A percentile compares a stretch with the other conserved stretches of the same genome.
These are phyloP conservation scores for Melastoma malabathricum DNA, from an alignment of 345 rosid species.

Conservation along the genomic window DNA sequence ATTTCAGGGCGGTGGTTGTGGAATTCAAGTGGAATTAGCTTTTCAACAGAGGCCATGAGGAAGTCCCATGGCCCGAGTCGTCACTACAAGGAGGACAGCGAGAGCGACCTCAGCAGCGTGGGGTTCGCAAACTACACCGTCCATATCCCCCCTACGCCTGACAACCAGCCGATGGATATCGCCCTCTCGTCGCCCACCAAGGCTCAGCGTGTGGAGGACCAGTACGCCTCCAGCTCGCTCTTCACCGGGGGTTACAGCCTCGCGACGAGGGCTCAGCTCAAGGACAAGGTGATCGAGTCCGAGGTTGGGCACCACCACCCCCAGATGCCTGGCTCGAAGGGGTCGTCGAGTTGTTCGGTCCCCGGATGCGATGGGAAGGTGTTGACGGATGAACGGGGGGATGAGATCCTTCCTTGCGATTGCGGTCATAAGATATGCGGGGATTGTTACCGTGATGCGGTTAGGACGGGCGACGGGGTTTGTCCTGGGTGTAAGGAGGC, in stretches of 20 bases:
- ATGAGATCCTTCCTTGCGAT: conserved; percentile 24
- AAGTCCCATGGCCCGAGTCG: conserved; percentile 17
- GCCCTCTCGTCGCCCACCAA: conserved; percentile 10
- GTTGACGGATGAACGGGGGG: conserved; percentile 20
- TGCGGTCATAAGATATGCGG: conserved; percentile 37
- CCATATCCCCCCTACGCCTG: conserved; percentile 52
- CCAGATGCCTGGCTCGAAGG: conserved; percentile 14
- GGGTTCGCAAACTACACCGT: conserved; percentile 36
- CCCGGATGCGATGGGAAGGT: conserved; percentile 29
- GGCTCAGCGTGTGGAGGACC: conserved; percentile 8
- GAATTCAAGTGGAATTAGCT: conserved; percentile 7
- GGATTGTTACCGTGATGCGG: conserved; percentile 27
- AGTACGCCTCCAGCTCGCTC: conserved; percentile 24
- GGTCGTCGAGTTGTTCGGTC: conserved; percentile 16
- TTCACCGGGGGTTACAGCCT: conserved; percentile 31
- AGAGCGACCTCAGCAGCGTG: conserved; percentile 27
- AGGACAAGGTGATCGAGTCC: conserved; percentile 23
- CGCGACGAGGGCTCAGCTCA: conserved; percentile 21
- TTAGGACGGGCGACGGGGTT: conserved; percentile 19
- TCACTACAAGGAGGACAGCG: conserved; percentile 26
- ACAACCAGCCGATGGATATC: conserved; percentile 24
- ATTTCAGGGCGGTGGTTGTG: no score
- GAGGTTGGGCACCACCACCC: conserved; percentile 15
- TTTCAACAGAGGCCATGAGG: conserved; percentile 2
- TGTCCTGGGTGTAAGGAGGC: conserved; percentile 45